These are phyloP conservation scores for Globisporangium viniferum DNA, from an alignment of 352 stramenopile species.

Conservation along the genomic window DNA sequence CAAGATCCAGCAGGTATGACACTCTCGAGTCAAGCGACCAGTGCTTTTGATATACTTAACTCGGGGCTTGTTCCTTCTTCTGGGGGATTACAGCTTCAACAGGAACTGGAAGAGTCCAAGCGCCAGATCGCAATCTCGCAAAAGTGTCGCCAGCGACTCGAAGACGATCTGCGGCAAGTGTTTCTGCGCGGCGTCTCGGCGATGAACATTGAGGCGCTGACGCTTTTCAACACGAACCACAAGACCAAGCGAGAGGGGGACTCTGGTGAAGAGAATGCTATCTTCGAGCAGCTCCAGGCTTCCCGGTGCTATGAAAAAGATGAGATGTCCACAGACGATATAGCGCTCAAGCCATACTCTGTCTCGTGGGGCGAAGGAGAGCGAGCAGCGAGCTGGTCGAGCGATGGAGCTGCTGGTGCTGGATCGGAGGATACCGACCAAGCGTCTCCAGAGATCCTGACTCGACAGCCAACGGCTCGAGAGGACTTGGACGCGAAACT, in stretches of 20 bases:
- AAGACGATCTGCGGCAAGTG: slow-evolving; percentile 61
- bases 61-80: too few relatives aligned
- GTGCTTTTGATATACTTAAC: not conserved
- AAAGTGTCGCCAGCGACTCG: slow-evolving; percentile 41
- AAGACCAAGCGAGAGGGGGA: slow-evolving; percentile 15
- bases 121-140: slow-evolving; percentile 30
- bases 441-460: slow-evolving; percentile 1
- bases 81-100: slow-evolving; percentile 25
- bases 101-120: slow-evolving; percentile 39
- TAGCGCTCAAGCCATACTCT: not conserved
- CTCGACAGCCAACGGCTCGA: not conserved
- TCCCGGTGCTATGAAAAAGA: not conserved
- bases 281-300: not conserved
- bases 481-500: slow-evolving; percentile 13
- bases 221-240: slow-evolving; percentile 55
- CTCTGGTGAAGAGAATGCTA: not conserved
- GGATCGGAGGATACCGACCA: not conserved
- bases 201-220: slow-evolving; percentile 77
- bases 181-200: slow-evolving; percentile 69
- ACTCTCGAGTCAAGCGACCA: too few relatives aligned
- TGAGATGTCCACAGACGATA: not conserved
- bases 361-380: not conserved
- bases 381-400: not conserved
- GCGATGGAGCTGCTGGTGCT: not conserved
- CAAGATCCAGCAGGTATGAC: slow-evolving; percentile 35